Base-by-base conservation (phyloP, 2,329 filamentous ascomycete genomes). In the Neonectria coccinea region DNA sequence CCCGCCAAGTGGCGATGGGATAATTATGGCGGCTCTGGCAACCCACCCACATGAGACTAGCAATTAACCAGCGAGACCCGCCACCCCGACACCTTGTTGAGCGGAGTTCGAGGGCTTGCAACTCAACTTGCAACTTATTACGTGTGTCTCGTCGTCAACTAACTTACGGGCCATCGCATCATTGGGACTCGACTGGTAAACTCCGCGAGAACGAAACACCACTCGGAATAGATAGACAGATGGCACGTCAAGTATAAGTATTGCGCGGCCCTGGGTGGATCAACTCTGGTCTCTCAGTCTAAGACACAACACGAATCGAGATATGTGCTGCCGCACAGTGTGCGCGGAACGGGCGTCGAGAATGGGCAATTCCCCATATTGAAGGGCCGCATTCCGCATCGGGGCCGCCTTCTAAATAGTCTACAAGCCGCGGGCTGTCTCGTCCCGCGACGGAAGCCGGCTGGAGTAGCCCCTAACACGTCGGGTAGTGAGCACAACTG, bases 71-170 rank as follows among this genome's bases (percentile, higher is more conserved):
- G 50, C 58, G 25, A 56, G 36, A 16, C 14, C 9, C 47, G 25
- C 48, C 27, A 12, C 18, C 27, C 29, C n/a, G n/a, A 31, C 10
- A 51, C 27, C 48, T 51, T 51, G 48, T 33, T 51, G n/a, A 12
- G 47, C 20, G 47, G 9, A 41, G 39, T 18, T 25, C 39, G n/a
- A 42, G 39, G 39, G 18, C 39, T 4, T 42, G 39, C 39, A 42
- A 18, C 47, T 51, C 5, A 44, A 44, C 18, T 44, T 11, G 41
- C 8, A 10, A 10, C 16, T 41, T 47, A 25, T 41, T 20, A 51
- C 60, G 55, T 44, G 60, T 63, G 47, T 59, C 42, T 41, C 25
- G 54, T 58, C 50, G 39, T 50, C 54, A 58, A 58, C 55, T 55
- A n/a, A n/a, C n/a, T n/a, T n/a, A 47, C 50, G 31, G 54, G 50